Percentiles rank a stretch among this genome's conserved stretches.
phyloP scores from a whole-genome alignment of 2,329 filamentous ascomycete genomes.

The Dothideomycetes sp. region DNA sequence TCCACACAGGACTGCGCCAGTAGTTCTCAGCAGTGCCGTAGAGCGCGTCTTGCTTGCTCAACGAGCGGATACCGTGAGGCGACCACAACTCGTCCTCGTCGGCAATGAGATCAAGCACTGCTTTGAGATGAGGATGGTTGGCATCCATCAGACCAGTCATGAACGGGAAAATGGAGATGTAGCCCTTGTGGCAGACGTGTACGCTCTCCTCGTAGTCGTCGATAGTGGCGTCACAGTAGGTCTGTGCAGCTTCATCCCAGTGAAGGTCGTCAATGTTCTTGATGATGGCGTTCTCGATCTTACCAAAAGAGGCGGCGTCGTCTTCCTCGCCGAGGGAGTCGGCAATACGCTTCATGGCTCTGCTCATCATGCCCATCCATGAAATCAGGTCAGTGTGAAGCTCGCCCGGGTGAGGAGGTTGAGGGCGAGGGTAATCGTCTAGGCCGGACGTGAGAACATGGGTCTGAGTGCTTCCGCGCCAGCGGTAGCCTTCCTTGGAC shows the following conservation, averaged over 20 bases:
- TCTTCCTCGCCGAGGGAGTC: conserved; percentile 62
- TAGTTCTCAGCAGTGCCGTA: conserved; percentile 95
- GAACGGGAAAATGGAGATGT: conserved; percentile 89
- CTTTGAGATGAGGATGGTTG: conserved; percentile 63
- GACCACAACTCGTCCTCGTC: conserved; percentile 86
- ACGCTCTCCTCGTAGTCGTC: conserved; percentile 87
- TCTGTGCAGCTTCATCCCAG: conserved; percentile 70
- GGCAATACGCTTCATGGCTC: conserved; percentile 72
- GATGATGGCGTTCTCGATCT: conserved; percentile 64
- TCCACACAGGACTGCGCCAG: conserved; percentile 90
- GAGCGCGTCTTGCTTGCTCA: conserved; percentile 71
- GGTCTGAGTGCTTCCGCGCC: conserved; percentile 77
- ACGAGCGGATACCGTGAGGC: conserved; percentile 72
- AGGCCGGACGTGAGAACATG: conserved; percentile 89
- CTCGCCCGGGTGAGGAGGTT: conserved; percentile 91
- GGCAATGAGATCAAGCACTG: conserved; percentile 64
- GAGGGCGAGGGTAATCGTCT: conserved; percentile 89
- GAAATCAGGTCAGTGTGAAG: conserved; percentile 88
- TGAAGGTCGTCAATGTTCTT: conserved; percentile 87
- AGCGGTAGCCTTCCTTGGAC: conserved; percentile 84
- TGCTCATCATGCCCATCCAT: conserved; percentile 96
- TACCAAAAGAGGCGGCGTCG: conserved; percentile 61
- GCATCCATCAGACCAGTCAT: conserved; percentile 67
- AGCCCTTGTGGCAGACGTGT: conserved; percentile 92
- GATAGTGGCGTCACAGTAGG: conserved; percentile 90